phyloP scores from a whole-genome alignment of 2,329 filamentous ascomycete species.

The Gaeumannomyces tritici region DNA sequence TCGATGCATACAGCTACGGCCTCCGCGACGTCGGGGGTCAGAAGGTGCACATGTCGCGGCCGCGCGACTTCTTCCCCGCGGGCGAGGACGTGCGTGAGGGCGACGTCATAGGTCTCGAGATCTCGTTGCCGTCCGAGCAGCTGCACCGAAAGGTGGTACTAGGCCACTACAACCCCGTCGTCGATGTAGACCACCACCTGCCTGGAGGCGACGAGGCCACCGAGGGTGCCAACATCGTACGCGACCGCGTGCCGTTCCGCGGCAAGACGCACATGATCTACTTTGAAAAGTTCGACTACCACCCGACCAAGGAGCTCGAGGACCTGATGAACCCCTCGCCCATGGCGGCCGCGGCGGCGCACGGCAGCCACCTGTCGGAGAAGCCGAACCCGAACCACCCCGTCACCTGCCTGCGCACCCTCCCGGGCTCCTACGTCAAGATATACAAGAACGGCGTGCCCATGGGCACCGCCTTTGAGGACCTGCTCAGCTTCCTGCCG shows the following conservation, averaged over 20 bases:
- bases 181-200: conserved; percentile 57
- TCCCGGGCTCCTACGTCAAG: conserved; percentile 78
- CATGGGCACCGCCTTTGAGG: conserved; percentile 79
- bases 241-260: conserved; percentile 88
- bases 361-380: conserved; percentile 25
- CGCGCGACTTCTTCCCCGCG: conserved; percentile 77
- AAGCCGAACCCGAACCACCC: conserved; percentile 64
- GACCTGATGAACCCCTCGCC: conserved; percentile 67
- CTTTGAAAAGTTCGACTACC: conserved; percentile 88
- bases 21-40: conserved; percentile 84
- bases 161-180: conserved; percentile 77
- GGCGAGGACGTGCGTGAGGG: conserved; percentile 76
- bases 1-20: conserved; percentile 89
- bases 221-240: conserved; percentile 68
- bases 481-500: conserved; percentile 83
- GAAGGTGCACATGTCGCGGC: conserved; percentile 85
- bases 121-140: conserved; percentile 75
- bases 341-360: conserved; percentile 29
- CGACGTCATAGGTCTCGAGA: conserved; percentile 90
- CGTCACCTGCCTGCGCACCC: conserved; percentile 66
- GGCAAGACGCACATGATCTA: conserved; percentile 82
- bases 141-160: conserved; percentile 83
- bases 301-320: conserved; percentile 79
- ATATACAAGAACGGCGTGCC: conserved; percentile 87
- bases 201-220: conserved; percentile 21